A percentile compares a stretch with the other conserved stretches of the same genome.
Conservation (phyloP, 495 filamentous ascomycete species). For the Aspergillus coremiiformis region DNA sequence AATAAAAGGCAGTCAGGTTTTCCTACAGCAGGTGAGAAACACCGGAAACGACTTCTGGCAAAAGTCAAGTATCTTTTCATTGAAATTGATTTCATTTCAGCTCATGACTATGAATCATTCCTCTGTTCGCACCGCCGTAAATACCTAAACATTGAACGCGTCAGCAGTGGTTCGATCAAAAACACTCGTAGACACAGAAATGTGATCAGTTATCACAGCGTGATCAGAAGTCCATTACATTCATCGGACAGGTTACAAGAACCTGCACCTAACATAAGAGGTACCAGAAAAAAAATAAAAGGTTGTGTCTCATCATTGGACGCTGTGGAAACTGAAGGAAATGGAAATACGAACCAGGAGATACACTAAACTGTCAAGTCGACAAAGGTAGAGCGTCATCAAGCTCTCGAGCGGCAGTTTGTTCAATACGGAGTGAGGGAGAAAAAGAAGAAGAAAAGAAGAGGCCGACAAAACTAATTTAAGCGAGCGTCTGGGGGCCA, state of each 20-base stretch:
- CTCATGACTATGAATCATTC: neutral
- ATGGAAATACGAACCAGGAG: constrained; percentile 26
- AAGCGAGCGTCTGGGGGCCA: constrained; percentile 5
- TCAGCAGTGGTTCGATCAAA: constrained; percentile 9
- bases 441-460: neutral
- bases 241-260: constrained; percentile 45
- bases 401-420: neutral
- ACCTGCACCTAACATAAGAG: constrained; percentile 52
- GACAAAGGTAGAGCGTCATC: neutral
- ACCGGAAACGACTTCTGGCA: too few relatives aligned
- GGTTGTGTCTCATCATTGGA: constrained; percentile 43
- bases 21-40: too few relatives aligned
- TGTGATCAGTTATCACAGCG: constrained; percentile 9
- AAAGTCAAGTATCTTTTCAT: too few relatives aligned
- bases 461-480: constrained; percentile 2
- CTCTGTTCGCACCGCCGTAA: too few relatives aligned
- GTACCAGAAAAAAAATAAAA: constrained; percentile 53
- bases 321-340: constrained; percentile 1
- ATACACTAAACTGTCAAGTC: neutral
- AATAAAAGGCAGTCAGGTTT: too few relatives aligned
- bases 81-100: neutral
- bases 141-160: neutral
- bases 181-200: constrained; percentile 7
- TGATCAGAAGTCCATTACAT: constrained; percentile 57
- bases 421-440: neutral